phyloP scores from a whole-genome alignment of 2,329 filamentous ascomycete species.

The Verticillium tricorpus region DNA sequence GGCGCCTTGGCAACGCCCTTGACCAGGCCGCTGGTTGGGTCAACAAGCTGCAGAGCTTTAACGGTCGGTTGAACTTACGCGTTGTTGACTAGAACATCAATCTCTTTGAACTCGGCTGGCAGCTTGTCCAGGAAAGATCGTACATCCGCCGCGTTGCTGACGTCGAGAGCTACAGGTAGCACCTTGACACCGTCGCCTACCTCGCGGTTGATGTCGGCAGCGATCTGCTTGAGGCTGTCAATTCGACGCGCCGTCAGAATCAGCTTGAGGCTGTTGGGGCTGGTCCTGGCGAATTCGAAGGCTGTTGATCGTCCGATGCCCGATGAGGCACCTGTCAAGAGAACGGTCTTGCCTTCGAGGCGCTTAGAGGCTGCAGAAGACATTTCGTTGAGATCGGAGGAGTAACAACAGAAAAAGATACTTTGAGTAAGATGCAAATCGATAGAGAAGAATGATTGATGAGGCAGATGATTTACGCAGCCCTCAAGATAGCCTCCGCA shows the following conservation, averaged over 20 bases:
- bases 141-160: conserved; percentile 74
- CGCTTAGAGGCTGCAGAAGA: conserved; percentile 70
- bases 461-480: background rate
- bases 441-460: background rate
- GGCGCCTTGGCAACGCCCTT: conserved; percentile 84
- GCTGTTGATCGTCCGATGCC: conserved; percentile 85
- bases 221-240: conserved; percentile 72
- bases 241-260: conserved; percentile 84
- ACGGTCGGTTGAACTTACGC: conserved; percentile 35
- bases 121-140: conserved; percentile 65
- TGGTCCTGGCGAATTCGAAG: conserved; percentile 87
- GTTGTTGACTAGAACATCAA: conserved; percentile 93
- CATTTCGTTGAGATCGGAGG: conserved; percentile 15
- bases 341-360: conserved; percentile 85
- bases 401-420: too few relatives aligned
- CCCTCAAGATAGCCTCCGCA: too few relatives aligned
- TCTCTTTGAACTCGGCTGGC: conserved; percentile 76
- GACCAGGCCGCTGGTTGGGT: conserved; percentile 66
- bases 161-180: conserved; percentile 77
- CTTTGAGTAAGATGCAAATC: too few relatives aligned
- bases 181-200: conserved; percentile 78
- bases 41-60: background rate
- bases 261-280: conserved; percentile 73
- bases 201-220: conserved; percentile 69
- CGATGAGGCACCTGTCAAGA: conserved; percentile 91